Evolutionary conservation across 2,329 filamentous ascomycete species (phyloP), one percentile per base, ranked within the genome.

Genomic region (Sporothrix curviconia): DNA sequence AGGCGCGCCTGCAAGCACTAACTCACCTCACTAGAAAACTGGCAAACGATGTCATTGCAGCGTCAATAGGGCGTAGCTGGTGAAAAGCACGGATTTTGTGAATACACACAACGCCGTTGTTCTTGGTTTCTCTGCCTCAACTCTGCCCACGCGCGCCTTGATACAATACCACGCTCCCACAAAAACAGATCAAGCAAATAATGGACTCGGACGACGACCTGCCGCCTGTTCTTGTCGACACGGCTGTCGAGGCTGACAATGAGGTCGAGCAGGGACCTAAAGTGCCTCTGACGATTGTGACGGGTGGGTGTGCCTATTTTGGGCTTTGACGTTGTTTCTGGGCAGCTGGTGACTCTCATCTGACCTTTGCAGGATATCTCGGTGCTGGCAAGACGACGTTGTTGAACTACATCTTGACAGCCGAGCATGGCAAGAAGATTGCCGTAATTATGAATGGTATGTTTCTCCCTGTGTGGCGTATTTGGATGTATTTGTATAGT

Each of bases 351-450:
- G 36, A 36, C 56, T 34, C 17, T 50, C 34, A 15, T 32, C 30
- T 39, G 40, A 17, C 24, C 24, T 39, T 12, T 19, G 28, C 61
- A 94, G 90, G 94, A 3, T 99, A 99, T 68, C 81, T 99, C 4
- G 94, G 94, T 17, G 90, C 94, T 8, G 94, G 94, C 17, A 99
- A 99, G 73, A 97, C 92, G 0, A 97, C 92, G 0, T 74, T 97
- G 30, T 77, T 99, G 59, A 97, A 99, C 71, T 96, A 97, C 70
- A 97, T 99, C 61, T 77, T 99, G 54, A 95, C 88, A 28, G 91
- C 92, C 58, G 86, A 92, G 60, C 94, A 99, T 78, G 92, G 92
- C 70, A 97, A 97, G 78, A 96, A 91, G 68, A 94, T 99, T 70
- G 94, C 94, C 11, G 94, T 99, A 14, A 97, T 99, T 58, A 83